Evolutionary conservation across 805 yeast species (phyloP).

Genomic region (Kregervanrija pseudodelftensis): DNA sequence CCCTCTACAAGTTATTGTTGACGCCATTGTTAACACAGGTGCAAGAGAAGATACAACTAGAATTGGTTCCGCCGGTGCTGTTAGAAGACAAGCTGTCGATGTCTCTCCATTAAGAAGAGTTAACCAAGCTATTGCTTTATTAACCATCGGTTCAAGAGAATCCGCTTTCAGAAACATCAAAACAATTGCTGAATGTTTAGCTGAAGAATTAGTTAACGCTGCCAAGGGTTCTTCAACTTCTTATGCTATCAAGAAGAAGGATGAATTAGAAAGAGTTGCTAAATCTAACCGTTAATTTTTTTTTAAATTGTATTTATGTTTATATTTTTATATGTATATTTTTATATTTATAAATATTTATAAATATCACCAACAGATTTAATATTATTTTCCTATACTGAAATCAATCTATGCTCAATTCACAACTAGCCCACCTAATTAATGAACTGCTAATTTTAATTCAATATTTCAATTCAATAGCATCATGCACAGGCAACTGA

Average conservation of each 20-base stretch:
- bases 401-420: too few species aligned
- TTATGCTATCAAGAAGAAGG: conserved; percentile 99
- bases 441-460: too few species aligned
- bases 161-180: conserved; percentile 99
- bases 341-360: too few species aligned
- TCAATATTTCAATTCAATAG: too few species aligned
- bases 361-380: too few species aligned
- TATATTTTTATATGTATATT: too few species aligned
- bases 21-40: conserved; percentile 99
- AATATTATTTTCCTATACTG: too few species aligned
- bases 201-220: conserved; percentile 99
- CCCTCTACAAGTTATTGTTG: conserved; percentile 99
- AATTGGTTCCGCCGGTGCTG: conserved; percentile 99
- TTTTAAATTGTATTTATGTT: not conserved
- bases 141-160: conserved; percentile 99
- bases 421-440: too few species aligned
- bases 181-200: conserved; percentile 99
- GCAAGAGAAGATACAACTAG: conserved; percentile 99
- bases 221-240: conserved; percentile 99
- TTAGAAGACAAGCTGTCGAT: conserved; percentile 99
- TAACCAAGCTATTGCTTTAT: conserved; percentile 96
- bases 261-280: conserved; percentile 99
- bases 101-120: conserved; percentile 99
- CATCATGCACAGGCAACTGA: too few species aligned
- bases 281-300: conserved; percentile 95